A percentile compares a stretch with the other conserved stretches of the same genome.
Evolutionary conservation across 2,329 filamentous ascomycete species (phyloP).

Genomic region (Trichoderma guizhouense): DNA sequence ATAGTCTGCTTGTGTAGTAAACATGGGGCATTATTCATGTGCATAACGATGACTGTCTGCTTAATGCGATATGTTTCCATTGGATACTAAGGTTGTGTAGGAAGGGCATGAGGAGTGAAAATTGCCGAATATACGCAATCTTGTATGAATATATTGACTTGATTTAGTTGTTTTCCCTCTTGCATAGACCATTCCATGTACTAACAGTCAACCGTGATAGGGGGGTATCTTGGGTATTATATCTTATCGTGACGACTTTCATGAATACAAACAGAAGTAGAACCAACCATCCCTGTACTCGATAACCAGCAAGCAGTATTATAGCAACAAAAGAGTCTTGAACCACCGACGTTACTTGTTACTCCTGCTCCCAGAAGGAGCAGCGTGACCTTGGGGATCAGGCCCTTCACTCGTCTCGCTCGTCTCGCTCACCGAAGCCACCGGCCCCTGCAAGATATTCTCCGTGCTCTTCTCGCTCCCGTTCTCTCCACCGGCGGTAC

Average conservation of each 20-base stretch:
- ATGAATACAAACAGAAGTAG: neutral
- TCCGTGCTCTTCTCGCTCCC: slow-evolving; percentile 15
- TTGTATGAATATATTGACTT: neutral
- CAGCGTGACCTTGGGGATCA: neutral
- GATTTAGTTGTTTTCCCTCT: neutral
- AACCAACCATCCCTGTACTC: neutral
- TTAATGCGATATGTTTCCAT: neutral
- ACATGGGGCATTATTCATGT: neutral
- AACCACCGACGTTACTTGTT: neutral
- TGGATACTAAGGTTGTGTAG: neutral
- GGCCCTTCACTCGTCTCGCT: neutral
- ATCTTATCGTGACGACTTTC: neutral
- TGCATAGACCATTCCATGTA: neutral
- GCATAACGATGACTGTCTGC: neutral
- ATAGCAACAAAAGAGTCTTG: neutral
- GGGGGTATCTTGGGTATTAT: slow-evolving; percentile 1
- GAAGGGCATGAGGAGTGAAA: neutral
- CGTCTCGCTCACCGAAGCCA: neutral
- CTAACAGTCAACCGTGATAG: neutral
- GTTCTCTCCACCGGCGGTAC: neutral
- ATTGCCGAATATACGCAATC: neutral
- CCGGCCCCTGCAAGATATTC: slow-evolving; percentile 7
- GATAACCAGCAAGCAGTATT: neutral
- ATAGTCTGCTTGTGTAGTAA: neutral
- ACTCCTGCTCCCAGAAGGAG: neutral